Conservation (phyloP, 2,329 filamentous ascomycete genomes). For the Aureobasidium sp. region DNA sequence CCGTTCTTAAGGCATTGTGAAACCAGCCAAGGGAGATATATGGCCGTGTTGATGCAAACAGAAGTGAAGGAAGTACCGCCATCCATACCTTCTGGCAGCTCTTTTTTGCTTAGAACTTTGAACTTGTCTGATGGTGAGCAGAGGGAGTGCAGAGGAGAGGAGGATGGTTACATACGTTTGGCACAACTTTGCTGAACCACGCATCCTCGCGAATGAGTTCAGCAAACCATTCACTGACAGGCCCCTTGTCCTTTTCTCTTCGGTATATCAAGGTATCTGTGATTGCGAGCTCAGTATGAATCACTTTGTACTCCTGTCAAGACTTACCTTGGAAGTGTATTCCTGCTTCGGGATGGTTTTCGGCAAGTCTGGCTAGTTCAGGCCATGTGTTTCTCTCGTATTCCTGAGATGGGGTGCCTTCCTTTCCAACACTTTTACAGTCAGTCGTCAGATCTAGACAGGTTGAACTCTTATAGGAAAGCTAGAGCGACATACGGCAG, state of each 20-base stretch:
- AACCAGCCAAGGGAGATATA: slow-evolving; percentile 82
- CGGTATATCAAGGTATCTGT: slow-evolving; percentile 49
- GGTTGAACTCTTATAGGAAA: no score
- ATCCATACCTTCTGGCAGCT: slow-evolving; percentile 57
- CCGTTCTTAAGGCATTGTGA: slow-evolving; percentile 71
- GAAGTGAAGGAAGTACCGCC: slow-evolving; percentile 72
- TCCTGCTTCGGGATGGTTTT: slow-evolving; percentile 66
- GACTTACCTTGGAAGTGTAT: slow-evolving; percentile 62
- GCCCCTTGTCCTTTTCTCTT: slow-evolving; percentile 54
- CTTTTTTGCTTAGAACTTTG: slow-evolving; percentile 25
- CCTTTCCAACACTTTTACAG: slow-evolving; percentile 32
- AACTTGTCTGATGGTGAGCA: slow-evolving; percentile 23
- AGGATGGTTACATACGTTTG: slow-evolving; percentile 47
- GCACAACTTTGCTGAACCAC: slow-evolving; percentile 67
- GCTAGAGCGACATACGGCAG: slow-evolving; percentile 49
- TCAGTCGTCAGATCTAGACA: slow-evolving; percentile 14
- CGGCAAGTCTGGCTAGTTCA: slow-evolving; percentile 38
- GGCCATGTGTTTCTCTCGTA: slow-evolving; percentile 41
- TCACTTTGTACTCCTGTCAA: neutral
- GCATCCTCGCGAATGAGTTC: slow-evolving; percentile 58
- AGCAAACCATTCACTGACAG: slow-evolving; percentile 55
- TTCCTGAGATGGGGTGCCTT: slow-evolving; percentile 32
- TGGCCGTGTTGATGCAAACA: slow-evolving; percentile 81
- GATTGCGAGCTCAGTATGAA: neutral
- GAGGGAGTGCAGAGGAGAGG: neutral